Base-by-base conservation (phyloP, 2,329 filamentous ascomycete species). In the Penicillium sclerotiorum region DNA sequence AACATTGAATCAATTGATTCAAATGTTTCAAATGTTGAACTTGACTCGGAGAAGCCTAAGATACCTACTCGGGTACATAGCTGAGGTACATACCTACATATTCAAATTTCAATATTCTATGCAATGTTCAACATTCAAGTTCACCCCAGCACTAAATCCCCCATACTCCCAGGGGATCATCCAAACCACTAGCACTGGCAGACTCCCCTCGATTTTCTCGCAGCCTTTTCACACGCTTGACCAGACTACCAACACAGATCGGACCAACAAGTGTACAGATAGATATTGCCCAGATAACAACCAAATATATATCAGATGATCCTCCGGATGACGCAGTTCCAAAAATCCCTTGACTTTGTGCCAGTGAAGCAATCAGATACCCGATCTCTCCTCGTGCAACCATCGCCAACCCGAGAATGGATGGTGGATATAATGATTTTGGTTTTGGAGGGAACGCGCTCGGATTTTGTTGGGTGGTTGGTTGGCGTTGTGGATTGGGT, bases 371-470 rank as follows among this genome's bases (percentile, higher is more conserved):
- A 53, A 94, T 89, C 36, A 93, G 67, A 53, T 90, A 90, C 0
- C 88, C 88, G 27, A 93, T 89, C 65, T 94, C 89, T 1, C 89
- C 88, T n/a, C 88, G 78, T 0, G 88, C 83, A 0, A 87, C 81
- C 88, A 93, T 93, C 2, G 82, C 82, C 15, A 80, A 74, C 0
- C 85, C 85, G 0, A 92, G 70, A 2, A 92, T 83, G 0, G 80
- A 76, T 0, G 84, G 79, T 0, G 88, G 87, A 53, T 90, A 86
- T 1, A 89, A 71, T 0, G 86, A 90, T 3, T 79, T 68, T 0
- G 84, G 81, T 40, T 80, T 82, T 0, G 71, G 61, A 5, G 71
- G 63, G 1, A 39, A 38, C 7, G 12, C 8, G 12, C 17, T 2
- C 15, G 20, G 15, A 32, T 5, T 32, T 32, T 32, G 28, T 12